These are phyloP conservation scores for Rosa multiflora DNA, from an alignment of 306 rosid genomes.

Conservation along the genomic window DNA sequence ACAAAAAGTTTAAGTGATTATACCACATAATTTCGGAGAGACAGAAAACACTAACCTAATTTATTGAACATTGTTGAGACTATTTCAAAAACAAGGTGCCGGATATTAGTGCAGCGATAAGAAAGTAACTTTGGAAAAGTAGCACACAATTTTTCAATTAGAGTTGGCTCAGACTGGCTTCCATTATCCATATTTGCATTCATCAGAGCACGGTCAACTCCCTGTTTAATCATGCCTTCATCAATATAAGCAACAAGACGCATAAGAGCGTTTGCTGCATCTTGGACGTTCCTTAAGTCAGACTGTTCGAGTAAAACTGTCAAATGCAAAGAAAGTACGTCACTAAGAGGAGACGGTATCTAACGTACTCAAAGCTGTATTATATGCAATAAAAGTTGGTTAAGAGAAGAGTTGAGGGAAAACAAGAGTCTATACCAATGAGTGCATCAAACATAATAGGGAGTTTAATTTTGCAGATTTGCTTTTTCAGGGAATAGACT, in stretches of 20 bases:
- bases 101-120: constrained; percentile 44
- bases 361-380: not conserved
- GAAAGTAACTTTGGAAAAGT: constrained; percentile 70
- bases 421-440: constrained; percentile 43
- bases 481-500: constrained; percentile 54
- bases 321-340: not conserved
- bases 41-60: not conserved
- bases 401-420: not conserved
- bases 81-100: constrained; percentile 64
- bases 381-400: not conserved
- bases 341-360: not conserved
- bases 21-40: not conserved
- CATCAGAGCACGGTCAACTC: constrained; percentile 57
- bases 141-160: constrained; percentile 75
- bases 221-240: constrained; percentile 68
- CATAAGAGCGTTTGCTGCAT: constrained; percentile 61
- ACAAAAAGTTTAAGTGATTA: not conserved
- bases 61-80: constrained; percentile 29
- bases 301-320: constrained; percentile 12
- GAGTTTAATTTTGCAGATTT: constrained; percentile 61
- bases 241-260: constrained; percentile 66
- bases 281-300: constrained; percentile 63
- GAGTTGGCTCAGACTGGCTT: constrained; percentile 61
- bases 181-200: constrained; percentile 39
- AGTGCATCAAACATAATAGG: constrained; percentile 67